Percentiles rank a stretch among this genome's conserved stretches.
These are phyloP conservation scores for Themeda triandra DNA, from an alignment of 176 grass and related monocot genomes.

Conservation along the genomic window DNA sequence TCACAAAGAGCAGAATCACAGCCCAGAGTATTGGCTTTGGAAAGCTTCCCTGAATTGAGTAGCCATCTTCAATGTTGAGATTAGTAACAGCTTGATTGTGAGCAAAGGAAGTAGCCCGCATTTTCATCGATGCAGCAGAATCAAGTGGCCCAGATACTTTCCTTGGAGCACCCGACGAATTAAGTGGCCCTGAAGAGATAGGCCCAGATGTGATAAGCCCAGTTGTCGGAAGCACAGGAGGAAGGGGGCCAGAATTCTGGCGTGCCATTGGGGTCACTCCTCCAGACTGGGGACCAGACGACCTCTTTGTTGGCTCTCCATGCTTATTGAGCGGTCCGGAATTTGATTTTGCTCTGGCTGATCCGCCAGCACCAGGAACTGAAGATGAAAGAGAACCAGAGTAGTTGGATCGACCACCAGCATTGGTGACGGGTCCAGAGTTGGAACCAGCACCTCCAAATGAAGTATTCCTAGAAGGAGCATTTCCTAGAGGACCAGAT, in stretches of 20 bases:
- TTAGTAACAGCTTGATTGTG: slow-evolving; percentile 89
- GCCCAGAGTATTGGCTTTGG: slow-evolving; percentile 65
- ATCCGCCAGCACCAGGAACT: slow-evolving; percentile 58
- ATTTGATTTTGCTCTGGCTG: slow-evolving; percentile 79
- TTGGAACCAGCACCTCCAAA: slow-evolving; percentile 64
- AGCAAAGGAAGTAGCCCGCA: slow-evolving; percentile 55
- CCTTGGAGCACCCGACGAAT: slow-evolving; percentile 70
- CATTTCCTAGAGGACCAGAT: slow-evolving; percentile 74
- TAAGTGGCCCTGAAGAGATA: slow-evolving; percentile 72
- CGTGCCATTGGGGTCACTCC: slow-evolving; percentile 80
- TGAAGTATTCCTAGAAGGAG: slow-evolving; percentile 60
- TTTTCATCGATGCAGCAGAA: slow-evolving; percentile 72
- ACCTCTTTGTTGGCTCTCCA: slow-evolving; percentile 78
- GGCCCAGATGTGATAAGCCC: slow-evolving; percentile 92
- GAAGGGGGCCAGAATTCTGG: slow-evolving; percentile 83
- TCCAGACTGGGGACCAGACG: slow-evolving; percentile 91
- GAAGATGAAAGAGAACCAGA: slow-evolving; percentile 70
- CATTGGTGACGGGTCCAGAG: slow-evolving; percentile 78
- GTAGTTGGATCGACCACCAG: slow-evolving; percentile 60
- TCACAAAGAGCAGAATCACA: slow-evolving; percentile 67
- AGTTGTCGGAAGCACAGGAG: slow-evolving; percentile 79
- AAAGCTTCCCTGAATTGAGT: slow-evolving; percentile 63
- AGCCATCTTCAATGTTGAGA: slow-evolving; percentile 59
- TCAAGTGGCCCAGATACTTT: slow-evolving; percentile 91
- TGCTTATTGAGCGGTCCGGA: slow-evolving; percentile 95